Evolutionary conservation across 116 monocot species (phyloP).

Genomic region (Papilionanthe hybrid): DNA sequence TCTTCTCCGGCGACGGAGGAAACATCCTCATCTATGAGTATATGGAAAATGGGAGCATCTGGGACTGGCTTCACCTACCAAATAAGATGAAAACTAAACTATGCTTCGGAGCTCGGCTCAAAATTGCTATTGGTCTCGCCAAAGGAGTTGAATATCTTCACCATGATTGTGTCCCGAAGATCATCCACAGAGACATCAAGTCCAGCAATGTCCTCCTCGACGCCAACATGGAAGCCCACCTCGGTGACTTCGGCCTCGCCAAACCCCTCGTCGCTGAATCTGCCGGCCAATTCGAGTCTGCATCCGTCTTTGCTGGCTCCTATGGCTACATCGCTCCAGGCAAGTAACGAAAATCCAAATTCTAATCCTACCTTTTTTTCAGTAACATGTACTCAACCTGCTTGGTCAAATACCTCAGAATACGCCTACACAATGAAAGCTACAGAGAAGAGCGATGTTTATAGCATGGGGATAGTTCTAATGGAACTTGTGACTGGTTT

Average conservation of each 20-base stretch:
- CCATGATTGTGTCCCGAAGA: constrained; percentile 75
- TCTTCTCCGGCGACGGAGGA: constrained; percentile 17
- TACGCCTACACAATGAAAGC: constrained; percentile 65
- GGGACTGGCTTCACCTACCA: constrained; percentile 59
- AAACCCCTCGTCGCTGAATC: constrained; percentile 28
- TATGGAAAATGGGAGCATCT: constrained; percentile 95
- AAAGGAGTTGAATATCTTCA: constrained; percentile 87
- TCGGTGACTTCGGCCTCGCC: constrained; percentile 88
- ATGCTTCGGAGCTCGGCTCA: constrained; percentile 56
- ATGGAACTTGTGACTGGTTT: constrained; percentile 87
- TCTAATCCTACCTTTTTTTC: not conserved
- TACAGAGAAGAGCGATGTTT: constrained; percentile 84
- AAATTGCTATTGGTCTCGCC: constrained; percentile 63
- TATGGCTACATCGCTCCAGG: constrained; percentile 93
- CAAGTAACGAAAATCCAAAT: constrained; percentile 2
- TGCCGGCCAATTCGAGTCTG: constrained; percentile 6
- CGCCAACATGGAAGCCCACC: constrained; percentile 72
- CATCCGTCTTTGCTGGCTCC: constrained; percentile 68
- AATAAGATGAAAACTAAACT: constrained; percentile 43
- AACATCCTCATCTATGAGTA: constrained; percentile 73
- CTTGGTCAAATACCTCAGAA: constrained; percentile 29
- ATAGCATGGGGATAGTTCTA: constrained; percentile 87
- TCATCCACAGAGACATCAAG: constrained; percentile 89
- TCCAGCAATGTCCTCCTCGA: constrained; percentile 81
- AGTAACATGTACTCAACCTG: not conserved